Evolutionary conservation across 208 protist species (phyloP), one percentile per base, ranked within the genome.

Genomic region (Angomonas desouzai): DNA sequence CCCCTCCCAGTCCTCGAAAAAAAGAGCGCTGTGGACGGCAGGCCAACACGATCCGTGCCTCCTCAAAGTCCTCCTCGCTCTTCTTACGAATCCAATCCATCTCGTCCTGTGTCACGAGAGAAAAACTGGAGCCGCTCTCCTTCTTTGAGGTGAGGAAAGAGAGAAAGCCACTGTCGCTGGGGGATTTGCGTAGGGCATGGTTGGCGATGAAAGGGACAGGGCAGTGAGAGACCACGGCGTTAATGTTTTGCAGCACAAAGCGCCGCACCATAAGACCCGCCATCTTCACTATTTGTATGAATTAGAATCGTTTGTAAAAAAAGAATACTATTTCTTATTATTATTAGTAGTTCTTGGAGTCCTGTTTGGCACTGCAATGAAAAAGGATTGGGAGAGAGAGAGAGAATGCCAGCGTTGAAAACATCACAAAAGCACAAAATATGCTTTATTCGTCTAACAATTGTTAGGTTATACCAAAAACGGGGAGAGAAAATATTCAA

Each of bases 161-260:
- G 0, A 43, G 34, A 27, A 62, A 9, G 2, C 49, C 27, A 7
- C 66, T 43, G 16, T 36, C 25, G 6, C 30, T 63, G 30, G 65
- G 47, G n/a, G 60, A 66, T 33, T 68, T 59, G 2, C 63, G 61
- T 32, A 74, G 16, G 10, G 66, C 72, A 0, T 72, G 68, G 3
- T 38, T 43, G 20, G 80, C 40, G 48, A 82, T 36, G 48, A 67
- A 20, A 13, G 74, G 55, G 22, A 85, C 63, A 27, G 83, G 87
- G 56, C 76, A 72, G 74, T 87, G 81, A 45, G 77, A 62, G 36
- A 70, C 64, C 18, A 93, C 83, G 1, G 87, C 78, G 51, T 63
- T 68, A 33, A 91, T 74, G 66, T 93, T 89, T 49, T 91, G 75
- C 34, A 90, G 66, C 48, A 89, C 77, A 28, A 93, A 82, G 16